These are phyloP conservation scores for Colletotrichum chlorophyti DNA, from an alignment of 2,329 filamentous ascomycete species.

Conservation along the genomic window DNA sequence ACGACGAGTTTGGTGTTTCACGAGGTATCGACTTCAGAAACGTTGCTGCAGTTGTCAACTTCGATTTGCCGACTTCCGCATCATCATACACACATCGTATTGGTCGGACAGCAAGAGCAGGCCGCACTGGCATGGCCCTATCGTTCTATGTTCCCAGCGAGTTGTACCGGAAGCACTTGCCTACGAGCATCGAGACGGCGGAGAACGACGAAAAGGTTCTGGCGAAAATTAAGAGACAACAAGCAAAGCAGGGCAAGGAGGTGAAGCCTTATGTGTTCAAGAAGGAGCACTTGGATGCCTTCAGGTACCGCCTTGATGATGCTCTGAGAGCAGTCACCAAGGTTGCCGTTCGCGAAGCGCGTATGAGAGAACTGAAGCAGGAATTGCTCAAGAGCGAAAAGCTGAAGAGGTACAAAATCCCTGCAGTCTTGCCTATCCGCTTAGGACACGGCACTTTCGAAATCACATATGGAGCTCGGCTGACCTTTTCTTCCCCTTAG, in stretches of 20 bases:
- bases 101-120: slow-evolving; percentile 89
- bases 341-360: slow-evolving; percentile 87
- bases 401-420: slow-evolving; percentile 77
- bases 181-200: slow-evolving; percentile 77
- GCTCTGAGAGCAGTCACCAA: slow-evolving; percentile 89
- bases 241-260: slow-evolving; percentile 79
- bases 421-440: too few species aligned
- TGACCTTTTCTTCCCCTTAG: slow-evolving; percentile 32
- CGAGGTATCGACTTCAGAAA: slow-evolving; percentile 87
- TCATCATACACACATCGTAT: slow-evolving; percentile 98
- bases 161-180: slow-evolving; percentile 86
- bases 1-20: slow-evolving; percentile 94
- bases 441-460: too few species aligned
- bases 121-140: slow-evolving; percentile 92
- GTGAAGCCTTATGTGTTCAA: slow-evolving; percentile 93
- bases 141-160: slow-evolving; percentile 89
- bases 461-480: not conserved
- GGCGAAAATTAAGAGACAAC: slow-evolving; percentile 78
- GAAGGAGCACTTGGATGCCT: slow-evolving; percentile 91
- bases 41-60: slow-evolving; percentile 93
- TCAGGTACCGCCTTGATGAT: slow-evolving; percentile 94
- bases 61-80: slow-evolving; percentile 86
- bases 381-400: slow-evolving; percentile 95
- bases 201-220: slow-evolving; percentile 88
- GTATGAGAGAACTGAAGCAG: slow-evolving; percentile 84